Conservation (phyloP, 768 basidiomycete genomes). For the Suillus subaureus region DNA sequence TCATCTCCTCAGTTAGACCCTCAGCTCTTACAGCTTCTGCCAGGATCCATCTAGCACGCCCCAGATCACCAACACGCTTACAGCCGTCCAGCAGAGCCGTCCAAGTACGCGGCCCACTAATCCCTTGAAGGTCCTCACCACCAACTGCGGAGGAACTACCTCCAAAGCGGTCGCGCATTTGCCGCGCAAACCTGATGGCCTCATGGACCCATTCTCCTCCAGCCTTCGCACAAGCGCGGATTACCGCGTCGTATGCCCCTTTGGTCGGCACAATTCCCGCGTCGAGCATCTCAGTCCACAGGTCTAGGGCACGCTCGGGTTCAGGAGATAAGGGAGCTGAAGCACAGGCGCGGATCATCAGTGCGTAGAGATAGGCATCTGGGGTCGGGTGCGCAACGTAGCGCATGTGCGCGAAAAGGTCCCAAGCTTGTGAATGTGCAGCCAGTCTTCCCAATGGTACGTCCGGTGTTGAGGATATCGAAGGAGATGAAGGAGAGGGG, state of each 20-base stretch:
- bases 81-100: constrained; percentile 87
- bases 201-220: constrained; percentile 75
- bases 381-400: constrained; percentile 90
- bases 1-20: constrained; percentile 61
- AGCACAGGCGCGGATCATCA: constrained; percentile 90
- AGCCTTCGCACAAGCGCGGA: constrained; percentile 75
- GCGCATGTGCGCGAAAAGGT: constrained; percentile 94
- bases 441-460: constrained; percentile 37
- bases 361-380: constrained; percentile 67
- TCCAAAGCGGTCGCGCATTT: constrained; percentile 83
- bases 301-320: constrained; percentile 89
- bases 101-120: constrained; percentile 63
- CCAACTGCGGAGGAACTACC: constrained; percentile 44
- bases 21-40: constrained; percentile 62
- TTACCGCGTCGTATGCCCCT: constrained; percentile 78
- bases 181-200: constrained; percentile 78
- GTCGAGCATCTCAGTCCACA: constrained; percentile 94
- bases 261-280: constrained; percentile 61
- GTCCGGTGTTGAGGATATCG: constrained; percentile 2
- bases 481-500: constrained; percentile 27
- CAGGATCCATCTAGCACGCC: constrained; percentile 85
- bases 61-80: constrained; percentile 83
- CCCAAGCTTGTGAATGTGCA: constrained; percentile 84
- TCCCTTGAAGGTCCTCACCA: constrained; percentile 36
- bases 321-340: constrained; percentile 58